These are phyloP conservation scores for Corylus avellana DNA, from an alignment of 306 rosid species.

Conservation along the genomic window DNA sequence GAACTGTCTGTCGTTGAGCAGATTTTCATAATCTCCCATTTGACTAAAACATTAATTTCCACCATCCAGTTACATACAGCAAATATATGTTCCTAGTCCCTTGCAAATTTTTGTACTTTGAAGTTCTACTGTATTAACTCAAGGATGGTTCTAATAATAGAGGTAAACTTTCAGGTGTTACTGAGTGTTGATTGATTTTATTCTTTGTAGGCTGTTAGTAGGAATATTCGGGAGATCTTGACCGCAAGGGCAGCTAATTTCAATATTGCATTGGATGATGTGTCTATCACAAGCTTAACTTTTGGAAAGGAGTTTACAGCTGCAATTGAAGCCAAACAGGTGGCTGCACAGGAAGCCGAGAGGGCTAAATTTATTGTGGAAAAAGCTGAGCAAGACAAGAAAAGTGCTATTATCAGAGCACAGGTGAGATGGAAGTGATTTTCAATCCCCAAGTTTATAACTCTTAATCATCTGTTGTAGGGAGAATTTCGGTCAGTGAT, in stretches of 20 bases:
- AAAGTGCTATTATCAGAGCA: slow-evolving; percentile 82
- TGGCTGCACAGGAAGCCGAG: slow-evolving; percentile 97
- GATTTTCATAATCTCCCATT: not conserved
- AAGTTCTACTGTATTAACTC: not conserved
- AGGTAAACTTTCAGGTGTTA: not conserved
- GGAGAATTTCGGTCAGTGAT: not conserved
- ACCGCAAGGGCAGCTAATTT: slow-evolving; percentile 84
- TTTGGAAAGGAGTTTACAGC: slow-evolving; percentile 85
- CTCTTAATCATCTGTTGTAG: not conserved
- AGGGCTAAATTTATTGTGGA: slow-evolving; percentile 91
- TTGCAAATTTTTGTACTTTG: not conserved
- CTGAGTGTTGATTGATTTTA: slow-evolving; percentile 3
- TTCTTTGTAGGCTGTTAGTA: slow-evolving; percentile 70
- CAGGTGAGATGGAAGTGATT: slow-evolving; percentile 53
- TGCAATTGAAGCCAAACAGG: slow-evolving; percentile 97
- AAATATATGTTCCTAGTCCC: not conserved
- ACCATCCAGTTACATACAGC: not conserved
- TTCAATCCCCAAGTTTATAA: slow-evolving; percentile 4
- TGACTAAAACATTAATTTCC: not conserved
- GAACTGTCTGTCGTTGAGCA: not conserved
- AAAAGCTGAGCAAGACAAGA: slow-evolving; percentile 92
- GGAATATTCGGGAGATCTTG: slow-evolving; percentile 78
- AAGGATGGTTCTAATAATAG: not conserved
- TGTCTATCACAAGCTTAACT: slow-evolving; percentile 73
- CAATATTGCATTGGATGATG: slow-evolving; percentile 86